Conservation (phyloP, 2,329 filamentous ascomycete species). For the Pseudocercospora fijiensis region DNA sequence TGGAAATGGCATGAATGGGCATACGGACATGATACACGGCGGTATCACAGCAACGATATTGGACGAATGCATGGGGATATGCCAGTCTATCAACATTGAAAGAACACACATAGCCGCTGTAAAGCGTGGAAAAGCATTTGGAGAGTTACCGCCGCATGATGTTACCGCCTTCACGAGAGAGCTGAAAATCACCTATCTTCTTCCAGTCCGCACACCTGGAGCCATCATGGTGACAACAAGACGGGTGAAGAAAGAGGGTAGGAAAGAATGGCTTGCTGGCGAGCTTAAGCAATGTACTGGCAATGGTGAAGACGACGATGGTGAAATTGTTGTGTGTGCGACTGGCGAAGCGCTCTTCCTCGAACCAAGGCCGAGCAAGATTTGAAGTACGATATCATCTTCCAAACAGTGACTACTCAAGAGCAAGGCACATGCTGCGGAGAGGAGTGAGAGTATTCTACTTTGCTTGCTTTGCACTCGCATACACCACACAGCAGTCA, state of each 20-base stretch:
- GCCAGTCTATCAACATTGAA: constrained; percentile 48
- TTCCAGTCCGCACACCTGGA: constrained; percentile 53
- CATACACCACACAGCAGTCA: too few species aligned
- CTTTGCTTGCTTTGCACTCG: too few species aligned
- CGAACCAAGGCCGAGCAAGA: constrained; percentile 34
- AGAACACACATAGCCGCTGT: constrained; percentile 11
- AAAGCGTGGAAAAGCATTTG: constrained; percentile 20
- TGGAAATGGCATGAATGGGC: constrained; percentile 56
- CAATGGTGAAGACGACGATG: constrained; percentile 42
- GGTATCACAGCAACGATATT: constrained; percentile 59
- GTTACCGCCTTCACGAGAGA: constrained; percentile 51
- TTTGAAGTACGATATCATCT: constrained; percentile 14
- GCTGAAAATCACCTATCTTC: constrained; percentile 56
- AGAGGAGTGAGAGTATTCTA: too few species aligned
- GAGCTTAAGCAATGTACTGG: constrained; percentile 42
- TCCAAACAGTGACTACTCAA: neutral
- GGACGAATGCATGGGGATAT: constrained; percentile 57
- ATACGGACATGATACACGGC: constrained; percentile 55
- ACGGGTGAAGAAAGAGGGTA: constrained; percentile 49
- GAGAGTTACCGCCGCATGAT: constrained; percentile 28
- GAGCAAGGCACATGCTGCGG: too few species aligned
- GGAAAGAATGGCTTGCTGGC: constrained; percentile 55
- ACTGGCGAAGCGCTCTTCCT: constrained; percentile 57
- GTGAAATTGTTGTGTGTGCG: constrained; percentile 50
- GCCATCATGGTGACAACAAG: constrained; percentile 49